These are phyloP conservation scores for Clavispora asparagi DNA, from an alignment of 805 yeast species.

Conservation along the genomic window DNA sequence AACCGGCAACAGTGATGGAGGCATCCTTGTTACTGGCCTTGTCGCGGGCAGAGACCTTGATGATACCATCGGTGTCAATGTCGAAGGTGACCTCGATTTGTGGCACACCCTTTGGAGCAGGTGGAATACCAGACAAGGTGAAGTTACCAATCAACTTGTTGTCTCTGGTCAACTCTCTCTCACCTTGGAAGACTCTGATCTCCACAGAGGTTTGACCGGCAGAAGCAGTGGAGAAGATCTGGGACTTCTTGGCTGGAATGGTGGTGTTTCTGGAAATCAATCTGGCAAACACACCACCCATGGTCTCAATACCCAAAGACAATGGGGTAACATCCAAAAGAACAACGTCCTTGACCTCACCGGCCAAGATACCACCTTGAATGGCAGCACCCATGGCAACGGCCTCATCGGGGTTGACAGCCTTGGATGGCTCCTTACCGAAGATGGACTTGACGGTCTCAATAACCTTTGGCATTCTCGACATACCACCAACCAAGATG, in stretches of 20 bases:
- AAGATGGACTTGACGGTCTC: slow-evolving; percentile 73
- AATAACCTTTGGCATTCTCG: slow-evolving; percentile 85
- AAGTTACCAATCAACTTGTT: slow-evolving; percentile 97
- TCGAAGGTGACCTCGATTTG: slow-evolving; percentile 93
- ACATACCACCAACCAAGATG: slow-evolving; percentile 86
- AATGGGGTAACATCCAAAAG: slow-evolving; percentile 86
- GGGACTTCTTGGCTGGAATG: slow-evolving; percentile 94
- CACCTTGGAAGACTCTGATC: slow-evolving; percentile 99
- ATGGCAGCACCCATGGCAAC: slow-evolving; percentile 97
- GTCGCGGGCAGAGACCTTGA: slow-evolving; percentile 91
- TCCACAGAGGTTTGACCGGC: slow-evolving; percentile 96
- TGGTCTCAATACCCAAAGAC: slow-evolving; percentile 93
- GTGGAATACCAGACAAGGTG: slow-evolving; percentile 91
- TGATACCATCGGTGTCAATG: slow-evolving; percentile 95
- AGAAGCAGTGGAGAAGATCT: slow-evolving; percentile 91
- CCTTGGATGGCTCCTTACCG: slow-evolving; percentile 79
- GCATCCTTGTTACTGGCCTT: slow-evolving; percentile 92
- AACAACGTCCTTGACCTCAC: slow-evolving; percentile 90
- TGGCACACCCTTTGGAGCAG: slow-evolving; percentile 93
- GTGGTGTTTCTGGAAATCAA: slow-evolving; percentile 91
- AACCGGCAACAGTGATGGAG: slow-evolving; percentile 93
- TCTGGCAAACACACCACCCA: slow-evolving; percentile 96
- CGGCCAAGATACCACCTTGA: slow-evolving; percentile 94
- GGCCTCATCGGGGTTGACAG: slow-evolving; percentile 93
- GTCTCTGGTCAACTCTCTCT: slow-evolving; percentile 96